Evolutionary conservation across 1,284 basidiomycete species (phyloP), one percentile per base, ranked within the genome.

Genomic region (Pascua guehoae): DNA sequence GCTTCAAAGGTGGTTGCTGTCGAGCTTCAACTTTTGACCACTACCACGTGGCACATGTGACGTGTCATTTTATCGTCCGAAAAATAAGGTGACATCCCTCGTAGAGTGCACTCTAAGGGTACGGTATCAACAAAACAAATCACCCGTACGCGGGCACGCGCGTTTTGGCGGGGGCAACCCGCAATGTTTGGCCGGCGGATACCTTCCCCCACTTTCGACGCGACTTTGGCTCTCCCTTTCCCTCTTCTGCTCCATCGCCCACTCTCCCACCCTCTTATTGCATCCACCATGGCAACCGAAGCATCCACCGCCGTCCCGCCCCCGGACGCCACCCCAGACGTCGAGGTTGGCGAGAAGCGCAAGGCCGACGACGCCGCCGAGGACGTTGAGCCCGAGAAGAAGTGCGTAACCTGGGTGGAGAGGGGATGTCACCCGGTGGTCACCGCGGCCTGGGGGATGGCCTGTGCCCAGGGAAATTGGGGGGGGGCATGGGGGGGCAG

Each of bases 321-420:
- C 24, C 24, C 24, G 24, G 24, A 32, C 24, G 38, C 49, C 41
- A 46, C 56, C 17, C 41, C 50, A 11, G 32, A 42, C 16, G n/a
- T 43, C 16, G 53, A 58, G 45, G 61, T 55, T 24, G 66, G 64
- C 41, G 63, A 64, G 12, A 69, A 69, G 62, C 63, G 67, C 49
- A 68, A 68, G 57, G 65, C 68, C 16, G 68, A 65, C 48, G 67
- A 67, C 7, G 57, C 24, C 36, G 44, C 24, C 36, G 44, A 45
- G 5, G 54, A 7, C 16, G 57, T 11, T 16, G 55, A 46, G 15
- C 62, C 56, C 16, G 67, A 66, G 46, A 70, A 73, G 61, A 70
- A 71, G 69, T 70, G 56, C 47, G 65, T 62, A 41, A 43, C 42
- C 14, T 4, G 32, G n/a, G 12, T 14, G 24, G 24, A 32, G 24